Evolutionary conservation across 1,139 yeast species (phyloP), one percentile per base, ranked within the genome.

Genomic region (Pichia terricola): DNA sequence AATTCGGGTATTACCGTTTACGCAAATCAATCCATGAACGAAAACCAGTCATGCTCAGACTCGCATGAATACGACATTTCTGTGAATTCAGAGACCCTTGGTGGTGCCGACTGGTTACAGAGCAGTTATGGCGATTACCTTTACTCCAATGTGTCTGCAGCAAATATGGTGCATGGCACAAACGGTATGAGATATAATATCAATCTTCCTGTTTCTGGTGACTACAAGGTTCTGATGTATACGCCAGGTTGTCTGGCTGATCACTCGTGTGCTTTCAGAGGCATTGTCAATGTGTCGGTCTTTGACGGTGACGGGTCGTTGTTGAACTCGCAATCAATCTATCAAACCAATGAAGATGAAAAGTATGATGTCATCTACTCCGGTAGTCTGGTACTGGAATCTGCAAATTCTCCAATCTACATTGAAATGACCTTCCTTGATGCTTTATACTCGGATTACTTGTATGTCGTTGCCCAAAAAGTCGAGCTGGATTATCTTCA

Each of bases 201-300:
- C 7, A 80, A 83, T 50, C 73, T 88, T 26, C 70, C 86, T 0
- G 73, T 77, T 50, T 68, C 86, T 0, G 97, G 96, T 9, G 71
- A 78, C 50, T 91, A 87, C 60, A 70, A 87, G 0, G 69, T 91
- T 33, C 67, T 78, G 44, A 56, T 89, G 46, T 79, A 75, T 53
- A 91, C 98, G 0, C 96, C 96, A 0, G 97, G 98, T 0, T 91
- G 99, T 64, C 49, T 65, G 2, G 62, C 58, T 8, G 96, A 86
- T 58, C 65, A 68, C 39, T 73, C 94, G 0, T 91, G 99, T 63
- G 55, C 60, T 28, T 52, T 66, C 26, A 74, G 99, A 59, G 88
- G 94, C 5, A 75, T 77, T 31, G 91, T 86, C 5, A 84, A 85
- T 54, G 95, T 82, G 0, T 73, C 94, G 0, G 69, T 89, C 3